Evolutionary conservation across 371 early-diverging fungal species (phyloP).

Genomic region (Mucor saturninus): DNA sequence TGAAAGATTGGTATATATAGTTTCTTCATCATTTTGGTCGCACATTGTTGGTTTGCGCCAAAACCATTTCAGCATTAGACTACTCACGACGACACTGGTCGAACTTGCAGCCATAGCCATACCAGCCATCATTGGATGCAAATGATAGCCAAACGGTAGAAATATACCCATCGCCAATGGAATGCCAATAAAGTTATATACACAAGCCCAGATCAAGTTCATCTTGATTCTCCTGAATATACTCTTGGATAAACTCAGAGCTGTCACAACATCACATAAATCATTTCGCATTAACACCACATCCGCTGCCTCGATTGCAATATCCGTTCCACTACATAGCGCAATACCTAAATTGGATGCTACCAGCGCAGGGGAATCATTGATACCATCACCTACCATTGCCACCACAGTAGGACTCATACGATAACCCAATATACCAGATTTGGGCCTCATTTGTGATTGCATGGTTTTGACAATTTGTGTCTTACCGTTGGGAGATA

Average conservation of each 20-base stretch:
- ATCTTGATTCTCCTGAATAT: slow-evolving; percentile 85
- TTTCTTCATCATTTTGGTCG: neutral
- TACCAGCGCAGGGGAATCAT: slow-evolving; percentile 96
- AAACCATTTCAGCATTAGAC: slow-evolving; percentile 75
- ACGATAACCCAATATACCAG: neutral
- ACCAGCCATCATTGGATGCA: slow-evolving; percentile 93
- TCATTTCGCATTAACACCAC: slow-evolving; percentile 86
- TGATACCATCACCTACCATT: slow-evolving; percentile 99
- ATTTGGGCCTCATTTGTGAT: slow-evolving; percentile 12
- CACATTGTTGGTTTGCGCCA: slow-evolving; percentile 38
- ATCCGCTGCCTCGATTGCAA: slow-evolving; percentile 94
- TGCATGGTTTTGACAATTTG: slow-evolving; percentile 73
- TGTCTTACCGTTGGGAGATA: slow-evolving; percentile 90
- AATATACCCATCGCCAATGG: slow-evolving; percentile 95
- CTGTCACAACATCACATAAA: slow-evolving; percentile 83
- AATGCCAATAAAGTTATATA: slow-evolving; percentile 89
- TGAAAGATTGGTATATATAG: neutral
- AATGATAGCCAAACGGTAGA: slow-evolving; percentile 79
- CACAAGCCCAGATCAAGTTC: slow-evolving; percentile 89
- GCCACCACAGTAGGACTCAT: slow-evolving; percentile 63
- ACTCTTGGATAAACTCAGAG: slow-evolving; percentile 80
- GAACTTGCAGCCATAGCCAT: slow-evolving; percentile 94
- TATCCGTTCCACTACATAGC: slow-evolving; percentile 90
- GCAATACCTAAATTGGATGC: slow-evolving; percentile 96
- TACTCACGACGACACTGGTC: slow-evolving; percentile 90